Conservation (phyloP, 2,329 filamentous ascomycete genomes). For the Alternaria brassicicola region DNA sequence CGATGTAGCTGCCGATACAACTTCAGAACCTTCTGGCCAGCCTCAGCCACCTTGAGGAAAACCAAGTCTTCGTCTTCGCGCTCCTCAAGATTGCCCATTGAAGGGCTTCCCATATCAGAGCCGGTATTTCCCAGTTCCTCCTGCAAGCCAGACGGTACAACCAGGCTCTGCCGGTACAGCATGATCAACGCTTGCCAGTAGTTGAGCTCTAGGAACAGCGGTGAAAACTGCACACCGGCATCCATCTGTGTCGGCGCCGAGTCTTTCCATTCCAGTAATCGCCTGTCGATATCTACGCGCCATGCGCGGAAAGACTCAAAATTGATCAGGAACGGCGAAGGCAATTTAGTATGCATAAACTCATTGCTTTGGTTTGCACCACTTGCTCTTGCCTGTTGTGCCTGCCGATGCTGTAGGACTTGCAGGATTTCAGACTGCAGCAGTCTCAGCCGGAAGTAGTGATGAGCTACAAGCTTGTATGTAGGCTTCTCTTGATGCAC, state of each 20-base stretch:
- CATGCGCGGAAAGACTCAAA: constrained; percentile 88
- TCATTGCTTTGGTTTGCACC: constrained; percentile 69
- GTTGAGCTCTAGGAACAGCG: constrained; percentile 90
- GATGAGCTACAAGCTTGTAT: constrained; percentile 89
- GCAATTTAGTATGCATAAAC: constrained; percentile 77
- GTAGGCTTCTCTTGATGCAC: constrained; percentile 68
- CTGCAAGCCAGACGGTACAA: constrained; percentile 83
- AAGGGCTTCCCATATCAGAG: constrained; percentile 65
- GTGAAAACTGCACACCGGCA: constrained; percentile 86
- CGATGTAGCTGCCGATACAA: constrained; percentile 89
- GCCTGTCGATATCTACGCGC: constrained; percentile 83
- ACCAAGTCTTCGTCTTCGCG: constrained; percentile 87
- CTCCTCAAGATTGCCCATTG: constrained; percentile 67
- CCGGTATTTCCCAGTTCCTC: constrained; percentile 69
- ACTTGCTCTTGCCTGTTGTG: constrained; percentile 73
- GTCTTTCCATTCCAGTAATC: constrained; percentile 85
- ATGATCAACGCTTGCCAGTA: constrained; percentile 98
- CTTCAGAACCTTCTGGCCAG: constrained; percentile 88
- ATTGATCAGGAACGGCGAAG: constrained; percentile 81
- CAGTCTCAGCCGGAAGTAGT: constrained; percentile 87
- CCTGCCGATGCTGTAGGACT: constrained; percentile 90
- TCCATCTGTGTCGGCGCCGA: constrained; percentile 76
- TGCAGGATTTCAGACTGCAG: constrained; percentile 95
- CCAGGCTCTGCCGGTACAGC: constrained; percentile 89
- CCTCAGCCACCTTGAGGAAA: constrained; percentile 93